Conservation (phyloP, 768 basidiomycete genomes). For the Dacryopinax spathularia region DNA sequence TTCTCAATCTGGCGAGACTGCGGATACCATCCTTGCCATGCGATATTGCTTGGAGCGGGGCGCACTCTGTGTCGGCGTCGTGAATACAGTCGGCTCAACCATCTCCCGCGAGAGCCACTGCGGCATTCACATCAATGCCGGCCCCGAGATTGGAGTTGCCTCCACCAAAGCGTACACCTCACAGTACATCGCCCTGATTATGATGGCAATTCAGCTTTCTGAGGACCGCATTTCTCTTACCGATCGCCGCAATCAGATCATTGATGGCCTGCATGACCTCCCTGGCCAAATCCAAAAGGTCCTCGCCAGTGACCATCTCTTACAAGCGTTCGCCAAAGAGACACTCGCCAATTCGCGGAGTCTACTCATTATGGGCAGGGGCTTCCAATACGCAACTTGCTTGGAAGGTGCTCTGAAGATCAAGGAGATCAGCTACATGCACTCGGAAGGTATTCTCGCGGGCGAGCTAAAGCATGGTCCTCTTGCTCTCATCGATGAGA, state of each 20-base stretch:
- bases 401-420: slow-evolving; percentile 97
- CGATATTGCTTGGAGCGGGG: slow-evolving; percentile 95
- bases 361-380: slow-evolving; percentile 90
- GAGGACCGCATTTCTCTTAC: slow-evolving; percentile 93
- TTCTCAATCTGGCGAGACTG: slow-evolving; percentile 96
- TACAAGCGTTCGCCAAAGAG: slow-evolving; percentile 73
- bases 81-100: slow-evolving; percentile 97
- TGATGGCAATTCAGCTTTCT: slow-evolving; percentile 97
- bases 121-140: slow-evolving; percentile 98
- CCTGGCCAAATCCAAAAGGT: slow-evolving; percentile 80
- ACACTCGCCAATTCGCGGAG: slow-evolving; percentile 65
- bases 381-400: slow-evolving; percentile 95
- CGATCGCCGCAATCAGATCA: slow-evolving; percentile 81
- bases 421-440: slow-evolving; percentile 89
- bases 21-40: slow-evolving; percentile 91
- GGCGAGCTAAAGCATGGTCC: slow-evolving; percentile 99
- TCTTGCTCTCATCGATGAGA: slow-evolving; percentile 92
- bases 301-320: slow-evolving; percentile 56
- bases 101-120: slow-evolving; percentile 97
- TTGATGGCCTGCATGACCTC: slow-evolving; percentile 79
- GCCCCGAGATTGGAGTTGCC: slow-evolving; percentile 97
- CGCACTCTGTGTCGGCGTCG: slow-evolving; percentile 90
- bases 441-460: slow-evolving; percentile 67
- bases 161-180: slow-evolving; percentile 99
- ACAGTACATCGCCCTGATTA: slow-evolving; percentile 93